Base-by-base conservation (phyloP, 2,329 filamentous ascomycete species). In the Chaetomium globosum region DNA sequence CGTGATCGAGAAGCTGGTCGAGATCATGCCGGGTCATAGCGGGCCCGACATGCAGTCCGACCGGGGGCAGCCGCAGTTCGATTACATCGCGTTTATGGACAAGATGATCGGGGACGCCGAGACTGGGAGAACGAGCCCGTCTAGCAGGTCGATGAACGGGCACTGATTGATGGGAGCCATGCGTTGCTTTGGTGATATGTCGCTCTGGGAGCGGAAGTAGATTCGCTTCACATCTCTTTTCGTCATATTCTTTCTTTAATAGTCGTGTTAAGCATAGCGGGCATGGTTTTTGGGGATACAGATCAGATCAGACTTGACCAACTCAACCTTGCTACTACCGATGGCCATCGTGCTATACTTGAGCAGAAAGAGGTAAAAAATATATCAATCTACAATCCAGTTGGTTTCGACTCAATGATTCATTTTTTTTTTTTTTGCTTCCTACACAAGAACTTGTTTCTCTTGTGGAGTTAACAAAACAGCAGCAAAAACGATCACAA, bases 71-170 rank as follows among this genome's bases (percentile, higher is more conserved):
- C 86, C 90, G 46, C 96, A 98, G 78, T 99, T 89, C 77, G 95
- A 99, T 79, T 99, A 99, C 80, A 93, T 98, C 70, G 89, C 87
- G 69, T 99, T 98, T 77, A 99, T 99, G 95, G 90, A 97, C 77
- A 90, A 89, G 75, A 82, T 95, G 78, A 91, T 93, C 67, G 77
- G 77, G 57, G 78, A 80, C 39, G 77, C 75, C 61, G 73, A 71
- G 28, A 70, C 74, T 23, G 72, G 74, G 66, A 72, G 73, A 61
- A 52, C 66, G 54, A 76, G 75, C 66, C 75, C 78, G 64, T 73
- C 72, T 16, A 77, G 75, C 43, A 54, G 21, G 19, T 55, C 26
- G 53, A 28, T 59, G 46, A 64, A 69, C 33, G 67, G 65, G 19
- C 65, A 69, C 56, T 66, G n/a, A 62, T 16, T n/a, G 21, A 36